Evolutionary conservation across 139 green algal genomes (phyloP), one percentile per base, ranked within the genome.

Genomic region (Coelastrella sp.): DNA sequence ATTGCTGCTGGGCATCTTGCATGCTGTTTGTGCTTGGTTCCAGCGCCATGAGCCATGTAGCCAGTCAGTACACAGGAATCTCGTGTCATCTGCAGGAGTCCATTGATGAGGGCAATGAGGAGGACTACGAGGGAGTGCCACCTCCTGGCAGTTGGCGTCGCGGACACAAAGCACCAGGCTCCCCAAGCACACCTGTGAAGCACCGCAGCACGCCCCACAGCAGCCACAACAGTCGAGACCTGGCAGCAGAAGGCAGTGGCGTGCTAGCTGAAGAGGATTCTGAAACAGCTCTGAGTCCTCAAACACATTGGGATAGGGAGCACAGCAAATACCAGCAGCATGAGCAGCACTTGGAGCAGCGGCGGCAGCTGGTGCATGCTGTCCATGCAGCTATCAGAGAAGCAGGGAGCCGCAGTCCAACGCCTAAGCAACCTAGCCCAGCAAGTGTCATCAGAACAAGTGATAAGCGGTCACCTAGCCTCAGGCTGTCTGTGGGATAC

Each of bases 81-180:
- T 58, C 20, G 7, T 68, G 61, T 5, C 47, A 32, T 8, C 14
- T 85, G 79, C 64, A 87, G 82, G 82, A 87, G 82, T 87, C 82
- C 7, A 87, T 87, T 57, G 65, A 87, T 79, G 82, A 87, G 82
- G 82, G 71, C n/a, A 23, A 61, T 11, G 60, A 86, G 81, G 60
- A 77, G 3, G 60, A 86, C 20, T 5, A 8, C 23, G n/a, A 56
- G n/a, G n/a, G 60, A 32, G 81, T 54, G 22, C 81, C 81, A 76
- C 60, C 81, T 76, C 4, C 79, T 47, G 56, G 79, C 79, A 85
- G 79, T 47, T 85, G 79, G 79, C 79, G 79, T 19, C n/a, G 79
- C 19, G n/a, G 56, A 57, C 57, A 64, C 57, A 54, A 23, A 71
- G 17, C 5, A 4, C 19, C 79, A 20, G 79, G 79, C 57, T 85